Conservation (phyloP, 2,329 filamentous ascomycete species). For the Talaromyces islandicus region DNA sequence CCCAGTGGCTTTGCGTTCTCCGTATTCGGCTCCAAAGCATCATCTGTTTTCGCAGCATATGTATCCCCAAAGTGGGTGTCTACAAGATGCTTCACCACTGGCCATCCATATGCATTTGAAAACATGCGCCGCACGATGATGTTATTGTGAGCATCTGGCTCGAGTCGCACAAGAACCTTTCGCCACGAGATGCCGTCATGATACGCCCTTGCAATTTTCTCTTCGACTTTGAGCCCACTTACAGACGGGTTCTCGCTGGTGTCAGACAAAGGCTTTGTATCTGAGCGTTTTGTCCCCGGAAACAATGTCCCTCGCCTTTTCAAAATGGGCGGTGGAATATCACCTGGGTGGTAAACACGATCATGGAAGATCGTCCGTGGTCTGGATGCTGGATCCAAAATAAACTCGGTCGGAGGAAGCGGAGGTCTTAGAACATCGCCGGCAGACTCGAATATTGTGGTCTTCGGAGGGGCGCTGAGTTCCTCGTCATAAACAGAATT, state of each 20-base stretch:
- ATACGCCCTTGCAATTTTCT: conserved; percentile 95
- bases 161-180: conserved; percentile 89
- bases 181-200: conserved; percentile 89
- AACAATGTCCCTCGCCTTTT: conserved; percentile 37
- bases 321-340: conserved; percentile 72
- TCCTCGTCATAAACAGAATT: conserved; percentile 46
- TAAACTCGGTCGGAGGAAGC: conserved; percentile 71
- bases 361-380: conserved; percentile 94
- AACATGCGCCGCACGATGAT: conserved; percentile 96
- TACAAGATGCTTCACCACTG: conserved; percentile 88
- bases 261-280: conserved; percentile 8
- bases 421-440: conserved; percentile 89
- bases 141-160: conserved; percentile 98
- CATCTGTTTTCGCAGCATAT: conserved; percentile 57
- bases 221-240: conserved; percentile 75
- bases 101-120: conserved; percentile 95
- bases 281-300: conserved; percentile 15
- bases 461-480: conserved; percentile 71
- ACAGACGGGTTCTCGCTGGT: conserved; percentile 14
- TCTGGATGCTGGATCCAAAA: conserved; percentile 75
- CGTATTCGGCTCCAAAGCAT: conserved; percentile 59
- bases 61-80: conserved; percentile 89
- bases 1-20: conserved; percentile 63
- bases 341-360: conserved; percentile 84
- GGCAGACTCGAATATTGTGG: conserved; percentile 91